phyloP scores from a whole-genome alignment of 768 basidiomycete species.

The Podaxis pistillaris region DNA sequence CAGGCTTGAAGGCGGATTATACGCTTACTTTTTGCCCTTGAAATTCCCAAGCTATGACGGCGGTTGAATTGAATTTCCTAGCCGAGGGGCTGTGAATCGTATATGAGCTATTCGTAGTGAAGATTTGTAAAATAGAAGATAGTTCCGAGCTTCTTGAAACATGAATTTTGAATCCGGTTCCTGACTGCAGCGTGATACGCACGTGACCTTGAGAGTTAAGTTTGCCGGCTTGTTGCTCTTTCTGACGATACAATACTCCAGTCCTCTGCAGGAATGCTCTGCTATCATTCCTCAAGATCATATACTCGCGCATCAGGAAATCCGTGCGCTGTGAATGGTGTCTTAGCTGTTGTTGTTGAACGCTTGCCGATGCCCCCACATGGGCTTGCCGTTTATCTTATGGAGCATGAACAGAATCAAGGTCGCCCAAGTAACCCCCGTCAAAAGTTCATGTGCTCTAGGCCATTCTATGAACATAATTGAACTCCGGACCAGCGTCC shows the following conservation, averaged over 20 bases:
- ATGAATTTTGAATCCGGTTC: not conserved
- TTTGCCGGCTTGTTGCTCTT: not conserved
- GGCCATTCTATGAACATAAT: not conserved
- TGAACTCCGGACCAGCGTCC: not conserved
- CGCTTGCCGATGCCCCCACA: not conserved
- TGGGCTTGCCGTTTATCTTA: not conserved
- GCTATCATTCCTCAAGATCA: not conserved
- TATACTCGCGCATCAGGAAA: too few relatives aligned
- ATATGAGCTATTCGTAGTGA: not conserved
- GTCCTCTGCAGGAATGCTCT: not conserved
- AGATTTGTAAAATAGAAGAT: not conserved
- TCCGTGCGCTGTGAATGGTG: too few relatives aligned
- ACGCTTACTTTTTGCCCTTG: slow-evolving; percentile 29
- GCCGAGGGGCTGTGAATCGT: not conserved
- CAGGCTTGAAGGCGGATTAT: slow-evolving; percentile 31
- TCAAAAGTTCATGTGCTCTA: not conserved
- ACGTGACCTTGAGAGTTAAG: not conserved
- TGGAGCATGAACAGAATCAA: not conserved
- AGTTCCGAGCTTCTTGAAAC: not conserved
- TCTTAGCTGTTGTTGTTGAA: not conserved
- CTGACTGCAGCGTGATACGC: not conserved
- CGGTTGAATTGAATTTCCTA: not conserved
- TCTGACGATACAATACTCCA: too few relatives aligned
- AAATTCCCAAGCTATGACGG: not conserved
- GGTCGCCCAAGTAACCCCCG: not conserved